These are phyloP conservation scores for Trifolium pratense DNA, from an alignment of 306 rosid genomes.

Conservation along the genomic window DNA sequence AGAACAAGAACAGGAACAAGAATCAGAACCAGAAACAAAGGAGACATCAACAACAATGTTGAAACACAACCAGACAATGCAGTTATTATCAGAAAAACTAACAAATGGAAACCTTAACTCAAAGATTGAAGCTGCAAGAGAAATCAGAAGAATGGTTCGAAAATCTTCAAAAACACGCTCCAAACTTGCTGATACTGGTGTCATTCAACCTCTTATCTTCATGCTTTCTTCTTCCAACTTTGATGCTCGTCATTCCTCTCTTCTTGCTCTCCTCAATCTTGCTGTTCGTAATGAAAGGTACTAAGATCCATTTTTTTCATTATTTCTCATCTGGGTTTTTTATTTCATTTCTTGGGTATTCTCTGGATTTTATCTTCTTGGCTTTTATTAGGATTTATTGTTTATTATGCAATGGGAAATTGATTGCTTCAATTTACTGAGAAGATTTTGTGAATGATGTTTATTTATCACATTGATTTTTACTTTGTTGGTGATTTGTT, in stretches of 20 bases:
- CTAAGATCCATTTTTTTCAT: slow-evolving; percentile 12
- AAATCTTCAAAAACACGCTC: slow-evolving; percentile 71
- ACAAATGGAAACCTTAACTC: slow-evolving; percentile 64
- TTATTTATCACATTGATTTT: neutral
- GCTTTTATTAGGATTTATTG: neutral
- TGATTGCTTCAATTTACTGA: neutral
- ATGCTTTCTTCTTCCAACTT: slow-evolving; percentile 78
- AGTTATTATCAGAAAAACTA: slow-evolving; percentile 66
- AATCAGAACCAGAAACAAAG: slow-evolving; percentile 5
- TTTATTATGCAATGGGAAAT: neutral
- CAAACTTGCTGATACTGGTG: slow-evolving; percentile 67
- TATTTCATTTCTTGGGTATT: neutral
- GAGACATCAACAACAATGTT: slow-evolving; percentile 26
- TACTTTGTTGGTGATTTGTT: neutral
- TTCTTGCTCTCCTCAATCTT: slow-evolving; percentile 90
- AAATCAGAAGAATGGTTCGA: slow-evolving; percentile 73
- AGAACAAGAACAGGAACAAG: neutral
- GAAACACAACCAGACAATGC: slow-evolving; percentile 58
- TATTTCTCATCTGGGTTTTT: neutral
- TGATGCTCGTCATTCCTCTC: slow-evolving; percentile 81
- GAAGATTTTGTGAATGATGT: neutral
- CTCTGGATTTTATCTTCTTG: neutral
- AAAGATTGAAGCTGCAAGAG: slow-evolving; percentile 87
- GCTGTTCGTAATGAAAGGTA: slow-evolving; percentile 87
- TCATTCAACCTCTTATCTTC: slow-evolving; percentile 73